A percentile compares a stretch with the other conserved stretches of the same genome.
phyloP scores from a whole-genome alignment of 2,329 filamentous ascomycete species.

The Penicillium janthinellum region DNA sequence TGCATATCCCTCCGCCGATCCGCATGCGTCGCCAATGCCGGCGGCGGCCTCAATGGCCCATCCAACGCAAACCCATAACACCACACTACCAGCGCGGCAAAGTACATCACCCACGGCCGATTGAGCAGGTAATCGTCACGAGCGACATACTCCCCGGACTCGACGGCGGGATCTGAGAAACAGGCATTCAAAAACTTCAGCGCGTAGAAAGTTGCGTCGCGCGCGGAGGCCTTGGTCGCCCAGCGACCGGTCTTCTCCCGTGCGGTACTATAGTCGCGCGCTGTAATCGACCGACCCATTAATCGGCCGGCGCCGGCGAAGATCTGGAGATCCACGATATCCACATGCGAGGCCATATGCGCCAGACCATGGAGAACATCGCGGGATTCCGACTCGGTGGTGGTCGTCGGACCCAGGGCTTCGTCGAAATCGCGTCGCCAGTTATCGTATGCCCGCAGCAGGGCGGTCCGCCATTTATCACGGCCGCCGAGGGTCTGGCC shows the following conservation, averaged over 20 bases:
- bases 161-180: conserved; percentile 60
- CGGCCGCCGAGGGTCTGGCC: conserved; percentile 78
- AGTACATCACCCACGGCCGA: conserved; percentile 93
- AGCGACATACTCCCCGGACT: conserved; percentile 66
- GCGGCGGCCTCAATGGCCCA: conserved; percentile 62
- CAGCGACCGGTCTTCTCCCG: conserved; percentile 78
- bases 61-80: conserved; percentile 90
- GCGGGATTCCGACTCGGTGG: conserved; percentile 75
- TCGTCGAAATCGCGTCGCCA: conserved; percentile 94
- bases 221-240: conserved; percentile 84
- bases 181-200: conserved; percentile 79
- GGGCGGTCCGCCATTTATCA: conserved; percentile 84
- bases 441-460: conserved; percentile 86
- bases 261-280: conserved; percentile 76
- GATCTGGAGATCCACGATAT: conserved; percentile 96
- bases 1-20: conserved; percentile 78
- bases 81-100: conserved; percentile 90
- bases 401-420: conserved; percentile 65
- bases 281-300: conserved; percentile 80
- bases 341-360: conserved; percentile 97
- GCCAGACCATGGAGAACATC: conserved; percentile 91
- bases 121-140: conserved; percentile 88
- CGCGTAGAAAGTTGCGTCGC: conserved; percentile 91
- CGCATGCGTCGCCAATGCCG: conserved; percentile 60
- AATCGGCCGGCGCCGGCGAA: conserved; percentile 85